Evolutionary conservation across 2,329 filamentous ascomycete species (phyloP).

Genomic region (Neofusicoccum sp.): DNA sequence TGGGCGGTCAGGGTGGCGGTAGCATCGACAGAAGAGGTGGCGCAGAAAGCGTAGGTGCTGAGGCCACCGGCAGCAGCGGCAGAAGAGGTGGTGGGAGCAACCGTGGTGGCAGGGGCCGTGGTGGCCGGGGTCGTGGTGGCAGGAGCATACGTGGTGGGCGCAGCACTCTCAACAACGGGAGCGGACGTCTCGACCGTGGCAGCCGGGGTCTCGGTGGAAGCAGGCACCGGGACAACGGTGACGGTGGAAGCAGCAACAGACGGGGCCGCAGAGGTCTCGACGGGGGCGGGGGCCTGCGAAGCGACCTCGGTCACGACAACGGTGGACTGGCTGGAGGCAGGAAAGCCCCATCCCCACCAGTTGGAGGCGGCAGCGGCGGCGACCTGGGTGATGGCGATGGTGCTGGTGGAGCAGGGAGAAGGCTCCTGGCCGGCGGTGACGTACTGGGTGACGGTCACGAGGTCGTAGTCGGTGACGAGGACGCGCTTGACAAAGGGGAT

Average conservation of each 20-base stretch:
- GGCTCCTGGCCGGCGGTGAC: slow-evolving; percentile 6
- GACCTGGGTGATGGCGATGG: background rate
- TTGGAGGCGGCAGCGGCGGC: background rate
- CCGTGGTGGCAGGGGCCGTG: background rate
- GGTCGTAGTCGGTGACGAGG: slow-evolving; percentile 14
- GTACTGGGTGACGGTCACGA: slow-evolving; percentile 17
- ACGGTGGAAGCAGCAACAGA: background rate
- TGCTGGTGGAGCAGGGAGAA: background rate
- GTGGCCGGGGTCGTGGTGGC: background rate
- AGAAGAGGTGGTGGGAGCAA: background rate
- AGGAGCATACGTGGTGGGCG: background rate
- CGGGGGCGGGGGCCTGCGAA: background rate
- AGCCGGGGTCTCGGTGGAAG: background rate
- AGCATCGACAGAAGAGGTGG: background rate
- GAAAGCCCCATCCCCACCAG: too few relatives aligned
- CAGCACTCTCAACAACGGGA: too few relatives aligned
- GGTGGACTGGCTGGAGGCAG: background rate
- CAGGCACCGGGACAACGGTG: background rate
- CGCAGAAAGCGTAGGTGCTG: slow-evolving; percentile 23
- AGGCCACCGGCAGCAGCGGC: background rate
- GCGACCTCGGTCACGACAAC: background rate
- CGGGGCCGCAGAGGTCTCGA: background rate
- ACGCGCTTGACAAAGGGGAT: slow-evolving; percentile 17
- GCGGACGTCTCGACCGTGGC: background rate
- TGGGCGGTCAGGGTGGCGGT: background rate